A percentile compares a stretch with the other conserved stretches of the same genome.
These are phyloP conservation scores for Periconia digitata DNA, from an alignment of 2,329 filamentous ascomycete genomes.

Conservation along the genomic window DNA sequence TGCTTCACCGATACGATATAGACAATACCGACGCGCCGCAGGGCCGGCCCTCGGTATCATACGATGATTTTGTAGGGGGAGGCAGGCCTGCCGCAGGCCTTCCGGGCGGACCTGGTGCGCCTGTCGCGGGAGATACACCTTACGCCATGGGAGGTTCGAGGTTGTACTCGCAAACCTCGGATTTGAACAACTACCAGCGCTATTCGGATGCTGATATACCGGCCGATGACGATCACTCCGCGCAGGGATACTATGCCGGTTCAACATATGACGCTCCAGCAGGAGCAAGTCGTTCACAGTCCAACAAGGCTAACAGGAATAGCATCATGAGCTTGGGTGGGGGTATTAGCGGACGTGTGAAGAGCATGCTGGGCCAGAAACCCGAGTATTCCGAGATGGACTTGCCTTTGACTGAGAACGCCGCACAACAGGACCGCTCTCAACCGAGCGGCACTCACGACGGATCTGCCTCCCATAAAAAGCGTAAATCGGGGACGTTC, in stretches of 20 bases:
- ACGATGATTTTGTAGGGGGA: conserved; percentile 89
- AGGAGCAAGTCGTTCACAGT: conserved; percentile 49
- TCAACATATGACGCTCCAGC: conserved; percentile 58
- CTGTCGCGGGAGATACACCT: conserved; percentile 38
- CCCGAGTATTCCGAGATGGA: conserved; percentile 96
- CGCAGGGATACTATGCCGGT: conserved; percentile 75
- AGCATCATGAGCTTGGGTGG: conserved; percentile 87
- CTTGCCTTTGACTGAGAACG: conserved; percentile 83
- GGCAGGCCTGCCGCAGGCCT: conserved; percentile 51
- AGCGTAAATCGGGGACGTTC: conserved; percentile 63
- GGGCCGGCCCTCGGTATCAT: conserved; percentile 82
- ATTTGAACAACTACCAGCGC: conserved; percentile 82
- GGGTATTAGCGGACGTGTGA: conserved; percentile 81
- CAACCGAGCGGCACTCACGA: conserved; percentile 45
- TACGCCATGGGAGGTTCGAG: conserved; percentile 42
- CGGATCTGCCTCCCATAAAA: conserved; percentile 40
- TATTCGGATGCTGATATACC: conserved; percentile 90
- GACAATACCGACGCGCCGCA: conserved; percentile 64
- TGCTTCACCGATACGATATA: conserved; percentile 74
- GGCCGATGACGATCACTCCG: conserved; percentile 72
- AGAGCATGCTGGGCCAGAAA: conserved; percentile 87
- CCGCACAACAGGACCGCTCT: conserved; percentile 49
- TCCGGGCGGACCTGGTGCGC: conserved; percentile 47
- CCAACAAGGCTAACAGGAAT: conserved; percentile 74
- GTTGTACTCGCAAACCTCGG: conserved; percentile 74